Percentiles rank a stretch among this genome's conserved stretches.
Conservation (phyloP, 148 eudicot species). For the Selenicereus undatus region DNA sequence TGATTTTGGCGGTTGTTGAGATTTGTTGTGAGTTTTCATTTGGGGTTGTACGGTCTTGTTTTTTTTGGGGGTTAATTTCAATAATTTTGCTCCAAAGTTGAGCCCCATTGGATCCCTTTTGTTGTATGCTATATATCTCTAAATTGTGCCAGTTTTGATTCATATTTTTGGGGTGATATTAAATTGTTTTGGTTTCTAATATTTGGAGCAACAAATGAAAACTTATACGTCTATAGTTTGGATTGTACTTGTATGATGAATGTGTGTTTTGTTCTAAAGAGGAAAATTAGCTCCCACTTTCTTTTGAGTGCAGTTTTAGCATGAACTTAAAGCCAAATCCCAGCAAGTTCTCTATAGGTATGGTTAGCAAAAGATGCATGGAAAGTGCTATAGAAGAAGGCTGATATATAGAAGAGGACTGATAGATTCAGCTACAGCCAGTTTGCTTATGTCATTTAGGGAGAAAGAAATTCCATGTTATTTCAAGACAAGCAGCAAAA, state of each 20-base stretch:
- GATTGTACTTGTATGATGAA: conserved; percentile 12
- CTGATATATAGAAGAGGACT: no score
- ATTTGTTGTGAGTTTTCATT: conserved; percentile 2
- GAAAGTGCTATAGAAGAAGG: no score
- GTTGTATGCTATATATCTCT: neutral
- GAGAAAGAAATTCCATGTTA: no score
- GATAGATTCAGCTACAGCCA: no score
- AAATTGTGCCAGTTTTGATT: neutral
- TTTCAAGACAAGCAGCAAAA: conserved; percentile 4
- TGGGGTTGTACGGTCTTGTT: neutral
- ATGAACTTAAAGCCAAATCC: no score
- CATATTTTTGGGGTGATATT: conserved; percentile 3
- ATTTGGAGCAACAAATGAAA: neutral
- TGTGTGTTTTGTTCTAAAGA: no score
- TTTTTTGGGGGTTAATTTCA: neutral
- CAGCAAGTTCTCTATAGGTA: no score
- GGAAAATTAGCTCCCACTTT: no score
- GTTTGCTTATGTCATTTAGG: no score
- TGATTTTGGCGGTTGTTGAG: conserved; percentile 14
- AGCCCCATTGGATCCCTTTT: neutral
- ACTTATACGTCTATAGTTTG: neutral
- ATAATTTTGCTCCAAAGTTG: conserved; percentile 4
- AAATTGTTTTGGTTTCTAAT: neutral
- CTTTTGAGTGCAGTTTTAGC: no score
- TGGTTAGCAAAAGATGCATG: no score